Evolutionary conservation across 2,329 filamentous ascomycete genomes (phyloP).

Genomic region (Pestalotiopsis fici): DNA sequence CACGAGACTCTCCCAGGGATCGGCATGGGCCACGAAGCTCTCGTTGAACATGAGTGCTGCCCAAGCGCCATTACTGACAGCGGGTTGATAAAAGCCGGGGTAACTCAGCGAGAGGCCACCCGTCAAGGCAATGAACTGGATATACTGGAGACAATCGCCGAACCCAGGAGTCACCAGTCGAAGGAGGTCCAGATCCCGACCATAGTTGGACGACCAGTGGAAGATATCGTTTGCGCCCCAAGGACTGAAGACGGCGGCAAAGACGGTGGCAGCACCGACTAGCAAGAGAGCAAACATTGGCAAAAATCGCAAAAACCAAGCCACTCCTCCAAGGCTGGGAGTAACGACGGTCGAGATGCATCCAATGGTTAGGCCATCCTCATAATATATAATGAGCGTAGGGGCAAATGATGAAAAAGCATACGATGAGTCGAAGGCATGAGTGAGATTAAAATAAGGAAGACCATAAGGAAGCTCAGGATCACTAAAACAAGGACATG

Average conservation of each 20-base stretch:
- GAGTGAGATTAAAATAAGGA: conserved; percentile 72
- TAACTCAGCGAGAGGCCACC: conserved; percentile 87
- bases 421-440: conserved; percentile 80
- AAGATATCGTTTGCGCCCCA: conserved; percentile 93
- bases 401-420: conserved; percentile 80
- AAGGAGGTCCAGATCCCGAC: conserved; percentile 87
- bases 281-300: conserved; percentile 78
- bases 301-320: conserved; percentile 71
- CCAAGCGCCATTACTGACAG: conserved; percentile 86
- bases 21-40: conserved; percentile 74
- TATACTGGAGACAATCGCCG: conserved; percentile 93
- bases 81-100: conserved; percentile 92
- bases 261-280: conserved; percentile 79
- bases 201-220: conserved; percentile 97
- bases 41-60: conserved; percentile 91
- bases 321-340: conserved; percentile 73
- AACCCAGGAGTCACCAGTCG: conserved; percentile 94
- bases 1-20: conserved; percentile 65
- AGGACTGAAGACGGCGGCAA: conserved; percentile 85
- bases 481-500: neutral
- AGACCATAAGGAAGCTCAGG: conserved; percentile 43
- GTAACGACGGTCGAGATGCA: conserved; percentile 85
- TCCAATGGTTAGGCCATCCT: conserved; percentile 65
- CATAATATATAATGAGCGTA: conserved; percentile 73
- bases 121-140: conserved; percentile 88